Evolutionary conservation across 1,139 yeast species (phyloP), one percentile per base, ranked within the genome.

Genomic region (Candida tetrigidarum): DNA sequence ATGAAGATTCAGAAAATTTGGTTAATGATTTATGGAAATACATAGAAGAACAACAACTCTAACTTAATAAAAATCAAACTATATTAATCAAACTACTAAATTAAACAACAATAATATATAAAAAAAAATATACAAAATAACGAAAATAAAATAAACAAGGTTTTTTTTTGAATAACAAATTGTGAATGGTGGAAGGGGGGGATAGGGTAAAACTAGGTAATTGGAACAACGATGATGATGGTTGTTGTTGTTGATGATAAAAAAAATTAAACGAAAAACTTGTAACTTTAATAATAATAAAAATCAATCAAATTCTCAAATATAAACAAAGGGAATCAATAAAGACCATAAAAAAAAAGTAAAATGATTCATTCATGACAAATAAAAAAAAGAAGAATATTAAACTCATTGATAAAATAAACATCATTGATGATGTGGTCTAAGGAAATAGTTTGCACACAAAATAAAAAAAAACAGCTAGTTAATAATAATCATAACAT

Each of bases 1-100:
- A 81, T 48, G 84, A 81, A 30, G 86, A 81, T 57, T 77, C 84
- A 1, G 59, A 55, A n/a, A 61, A 58, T 14, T 70, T 78, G 42
- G 75, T 74, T 2, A 67, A 74, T 19, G 72, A 69, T 43, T 56
- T 71, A 37, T 66, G 63, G 58, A 49, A 51, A n/a, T 67, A 45
- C 48, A 57, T 66, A 27, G 28, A 40, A 35, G 36, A 30, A 14
- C 28, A 40, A 35, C 39, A 30, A 14, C 28, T 15, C 6, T 10
- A 32, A 11, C 16, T 35, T 15, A n/a, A 29, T 35, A 16, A 3
- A 30, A 32, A 10, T 16, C 14, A 34, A 30, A 18, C 8, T 28
- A 28, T 12, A 28, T 12, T 14, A 11, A n/a, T 25, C n/a, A 12
- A 25, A 11, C n/a, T 7, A 11, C 18, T 39, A 25, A 37, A 26